Base-by-base conservation (phyloP, 73 alveolate genomes). In the Paramecium caudatum region DNA sequence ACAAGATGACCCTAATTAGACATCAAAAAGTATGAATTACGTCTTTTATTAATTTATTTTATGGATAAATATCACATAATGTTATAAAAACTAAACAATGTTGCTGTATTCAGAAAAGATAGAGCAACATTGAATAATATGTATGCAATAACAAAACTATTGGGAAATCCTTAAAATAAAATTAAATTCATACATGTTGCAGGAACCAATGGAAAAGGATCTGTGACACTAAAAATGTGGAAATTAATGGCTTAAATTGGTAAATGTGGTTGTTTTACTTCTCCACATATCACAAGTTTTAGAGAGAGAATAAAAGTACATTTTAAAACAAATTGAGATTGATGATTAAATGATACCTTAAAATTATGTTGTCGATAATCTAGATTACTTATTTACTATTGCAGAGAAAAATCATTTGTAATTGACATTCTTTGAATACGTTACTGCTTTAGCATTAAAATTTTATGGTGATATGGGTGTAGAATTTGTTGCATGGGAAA, bases 161-260 rank as follows among this genome's bases (percentile, higher is more conserved):
- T 61, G 37, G 93, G 93, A 12, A 82, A 90, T 43, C 96, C 96
- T 5, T 87, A 90, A 19, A 63, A 91, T n/a, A 21, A 80, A 46
- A 82, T 85, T 15, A 69, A 86, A 69, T 84, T 39, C 82, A 82
- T 96, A 8, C 99, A 96, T 49, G 80, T 97, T 12, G 96, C 99
- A 0, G 99, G 99, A 5, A 96, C 99, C 2, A 97, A 97, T 87
- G 99, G 99, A 17, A 97, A 97, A 82, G 99, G 99, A 10, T 69
- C 98, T 2, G 98, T 96, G 16, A 39, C 95, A 16, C 37, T 82
- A 63, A 96, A 93, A 48, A 80, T 93, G 27, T 94, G 98, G 16
- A 36, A 85, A 46, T 91, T 90, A 13, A 91, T 96, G n/a, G n/a
- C n/a, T n/a, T n/a, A n/a, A n/a, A n/a, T n/a, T n/a, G n/a, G 97